A percentile compares a stretch with the other conserved stretches of the same genome.
Evolutionary conservation across 2,329 filamentous ascomycete species (phyloP).

Genomic region (Colletotrichum incanum): DNA sequence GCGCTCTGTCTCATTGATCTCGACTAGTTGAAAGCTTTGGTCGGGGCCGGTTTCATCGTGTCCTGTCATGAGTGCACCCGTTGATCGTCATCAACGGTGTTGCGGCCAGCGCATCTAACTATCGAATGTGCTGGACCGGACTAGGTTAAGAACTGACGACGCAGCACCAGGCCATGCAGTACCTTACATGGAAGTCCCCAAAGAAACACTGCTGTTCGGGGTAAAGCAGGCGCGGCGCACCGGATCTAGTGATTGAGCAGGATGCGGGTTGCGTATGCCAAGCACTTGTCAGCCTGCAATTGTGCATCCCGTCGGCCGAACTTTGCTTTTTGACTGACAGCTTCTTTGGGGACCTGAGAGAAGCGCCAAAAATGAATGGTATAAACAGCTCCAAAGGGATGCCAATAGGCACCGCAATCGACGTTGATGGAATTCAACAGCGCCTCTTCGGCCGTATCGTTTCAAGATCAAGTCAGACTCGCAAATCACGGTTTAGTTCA

Average conservation of each 20-base stretch:
- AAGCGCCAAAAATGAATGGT: background rate
- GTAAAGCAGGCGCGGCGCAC: conserved; percentile 27
- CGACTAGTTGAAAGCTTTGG: conserved; percentile 1
- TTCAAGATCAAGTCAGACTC: conserved; percentile 3
- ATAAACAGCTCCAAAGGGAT: background rate
- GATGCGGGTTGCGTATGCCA: conserved; percentile 33
- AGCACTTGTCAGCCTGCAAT: conserved; percentile 32
- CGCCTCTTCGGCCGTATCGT: background rate
- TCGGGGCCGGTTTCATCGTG: conserved; percentile 14
- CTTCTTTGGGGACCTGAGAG: background rate
- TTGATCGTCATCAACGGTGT: conserved; percentile 23
- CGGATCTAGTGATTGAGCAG: conserved; percentile 17
- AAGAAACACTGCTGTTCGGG: conserved; percentile 13
- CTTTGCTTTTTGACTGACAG: conserved; percentile 26
- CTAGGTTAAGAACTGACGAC: background rate
- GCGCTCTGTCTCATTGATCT: conserved; percentile 21
- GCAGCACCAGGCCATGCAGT: conserved; percentile 27
- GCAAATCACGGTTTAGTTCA: conserved; percentile 8
- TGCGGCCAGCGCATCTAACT: conserved; percentile 8
- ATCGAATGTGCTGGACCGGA: conserved; percentile 11
- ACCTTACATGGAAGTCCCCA: conserved; percentile 35
- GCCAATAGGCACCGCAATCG: background rate
- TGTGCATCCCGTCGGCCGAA: conserved; percentile 26
- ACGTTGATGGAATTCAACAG: background rate
- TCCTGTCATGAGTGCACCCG: conserved; percentile 12